Evolutionary conservation across 1,284 basidiomycete genomes (phyloP).

Genomic region (Paramarasmius palmivorus): DNA sequence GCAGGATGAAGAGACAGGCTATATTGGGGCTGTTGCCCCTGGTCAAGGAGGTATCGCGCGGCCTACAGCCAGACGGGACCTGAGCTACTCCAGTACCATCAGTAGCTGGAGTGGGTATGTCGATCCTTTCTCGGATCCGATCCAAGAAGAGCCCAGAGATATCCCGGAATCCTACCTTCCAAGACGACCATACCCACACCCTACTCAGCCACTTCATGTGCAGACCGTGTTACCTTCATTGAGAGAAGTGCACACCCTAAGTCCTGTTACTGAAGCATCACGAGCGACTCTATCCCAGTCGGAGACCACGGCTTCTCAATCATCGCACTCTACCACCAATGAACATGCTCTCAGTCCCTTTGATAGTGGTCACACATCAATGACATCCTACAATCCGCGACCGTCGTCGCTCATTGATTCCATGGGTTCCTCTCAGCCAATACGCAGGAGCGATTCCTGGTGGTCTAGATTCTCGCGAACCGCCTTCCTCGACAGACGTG

Average conservation of each 20-base stretch:
- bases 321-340: slow-evolving; percentile 29
- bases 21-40: slow-evolving; percentile 25
- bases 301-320: slow-evolving; percentile 24
- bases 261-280: slow-evolving; percentile 40
- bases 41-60: slow-evolving; percentile 22
- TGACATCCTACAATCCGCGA: slow-evolving; percentile 27
- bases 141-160: slow-evolving; percentile 31
- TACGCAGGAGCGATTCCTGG: slow-evolving; percentile 48
- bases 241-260: slow-evolving; percentile 32
- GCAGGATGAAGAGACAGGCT: slow-evolving; percentile 31
- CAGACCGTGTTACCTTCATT: slow-evolving; percentile 33
- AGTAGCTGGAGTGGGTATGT: slow-evolving; percentile 38
- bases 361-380: slow-evolving; percentile 22
- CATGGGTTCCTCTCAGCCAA: slow-evolving; percentile 20
- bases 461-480: slow-evolving; percentile 46
- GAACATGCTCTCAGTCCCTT: slow-evolving; percentile 31
- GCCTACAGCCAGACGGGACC: slow-evolving; percentile 36
- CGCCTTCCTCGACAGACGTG: slow-evolving; percentile 52
- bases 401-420: slow-evolving; percentile 40
- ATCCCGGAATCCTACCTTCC: slow-evolving; percentile 20
- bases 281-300: slow-evolving; percentile 30
- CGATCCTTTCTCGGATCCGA: slow-evolving; percentile 59
- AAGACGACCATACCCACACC: slow-evolving; percentile 25
- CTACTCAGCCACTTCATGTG: slow-evolving; percentile 27
- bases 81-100: slow-evolving; percentile 37